Evolutionary conservation across 139 green algal genomes (phyloP), one percentile per base, ranked within the genome.

Genomic region (Micromonas commoda): DNA sequence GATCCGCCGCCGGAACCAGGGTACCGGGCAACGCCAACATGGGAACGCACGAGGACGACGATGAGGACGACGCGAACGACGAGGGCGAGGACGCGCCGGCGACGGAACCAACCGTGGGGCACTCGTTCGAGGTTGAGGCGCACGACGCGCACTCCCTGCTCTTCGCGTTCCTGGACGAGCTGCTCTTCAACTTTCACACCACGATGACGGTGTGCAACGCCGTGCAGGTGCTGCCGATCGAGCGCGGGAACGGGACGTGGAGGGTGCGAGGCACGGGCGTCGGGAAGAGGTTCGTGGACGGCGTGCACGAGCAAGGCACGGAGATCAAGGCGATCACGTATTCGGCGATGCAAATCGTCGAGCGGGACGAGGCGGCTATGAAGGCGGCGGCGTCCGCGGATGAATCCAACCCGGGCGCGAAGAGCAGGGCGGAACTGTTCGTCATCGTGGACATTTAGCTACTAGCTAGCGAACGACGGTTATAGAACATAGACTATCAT

Each of bases 381-480:
- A n/a, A n/a, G n/a, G n/a, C n/a, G n/a, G n/a, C n/a, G n/a, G n/a
- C n/a, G n/a, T n/a, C n/a, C n/a, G n/a, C n/a, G 61, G 32, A 5
- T 35, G 9, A 13, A 31, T 35, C 19, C 33, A 16, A 77, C 26
- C 64, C 76, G 19, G 87, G 94, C 64, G 61, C 54, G 66, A 60
- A 65, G 1, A 83, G 71, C 0, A 73, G 90, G 34, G 82, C 88
- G 13, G 90, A 97, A 54, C 77, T 96, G 9, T 95, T 90, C 81
- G 91, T 95, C 13, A 94, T 97, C 51, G 90, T 97, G 3, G 92
- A 97, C 79, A 97, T 97, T 13, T 94, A 65, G n/a, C n/a, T n/a
- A n/a, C n/a, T n/a, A n/a, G n/a, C n/a, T n/a, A n/a, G n/a, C n/a
- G n/a, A n/a, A n/a, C n/a, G n/a, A n/a, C n/a, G n/a, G n/a, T n/a